These are phyloP conservation scores for Penicillium paxilli DNA, from an alignment of 495 filamentous ascomycete genomes.

Conservation along the genomic window DNA sequence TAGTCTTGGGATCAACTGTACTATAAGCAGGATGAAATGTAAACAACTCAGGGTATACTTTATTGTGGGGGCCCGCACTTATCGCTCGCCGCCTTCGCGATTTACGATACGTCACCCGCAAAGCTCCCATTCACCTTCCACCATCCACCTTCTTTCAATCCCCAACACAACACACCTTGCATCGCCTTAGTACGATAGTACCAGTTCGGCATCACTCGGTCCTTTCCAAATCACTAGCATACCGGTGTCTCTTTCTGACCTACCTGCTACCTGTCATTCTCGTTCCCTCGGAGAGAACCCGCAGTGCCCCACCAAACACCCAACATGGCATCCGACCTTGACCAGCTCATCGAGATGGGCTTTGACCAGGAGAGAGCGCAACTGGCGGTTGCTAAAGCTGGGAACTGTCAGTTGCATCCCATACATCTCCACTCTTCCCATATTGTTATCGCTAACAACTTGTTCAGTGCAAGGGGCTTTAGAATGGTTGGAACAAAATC, in stretches of 20 bases:
- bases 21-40: too few relatives aligned
- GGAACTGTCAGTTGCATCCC: conserved; percentile 67
- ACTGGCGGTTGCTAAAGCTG: conserved; percentile 76
- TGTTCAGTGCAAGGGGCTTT: conserved; percentile 78
- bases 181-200: not conserved
- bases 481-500: conserved; percentile 89
- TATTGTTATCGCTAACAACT: not conserved
- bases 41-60: too few relatives aligned
- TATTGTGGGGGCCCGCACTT: conserved; percentile 9
- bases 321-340: conserved; percentile 71
- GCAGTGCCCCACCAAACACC: conserved; percentile 16
- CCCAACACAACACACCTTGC: conserved; percentile 2
- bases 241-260: too few relatives aligned
- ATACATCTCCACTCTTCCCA: not conserved
- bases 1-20: too few relatives aligned
- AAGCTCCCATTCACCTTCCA: conserved; percentile 7
- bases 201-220: not conserved
- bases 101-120: conserved; percentile 30
- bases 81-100: conserved; percentile 30
- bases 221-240: too few relatives aligned
- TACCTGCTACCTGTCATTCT: not conserved
- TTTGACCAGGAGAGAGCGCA: conserved; percentile 80
- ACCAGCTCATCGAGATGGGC: conserved; percentile 90
- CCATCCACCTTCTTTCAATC: not conserved
- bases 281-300: not conserved